phyloP scores from a whole-genome alignment of 2,329 filamentous ascomycete genomes.

The Sarocladiaceae sp. region DNA sequence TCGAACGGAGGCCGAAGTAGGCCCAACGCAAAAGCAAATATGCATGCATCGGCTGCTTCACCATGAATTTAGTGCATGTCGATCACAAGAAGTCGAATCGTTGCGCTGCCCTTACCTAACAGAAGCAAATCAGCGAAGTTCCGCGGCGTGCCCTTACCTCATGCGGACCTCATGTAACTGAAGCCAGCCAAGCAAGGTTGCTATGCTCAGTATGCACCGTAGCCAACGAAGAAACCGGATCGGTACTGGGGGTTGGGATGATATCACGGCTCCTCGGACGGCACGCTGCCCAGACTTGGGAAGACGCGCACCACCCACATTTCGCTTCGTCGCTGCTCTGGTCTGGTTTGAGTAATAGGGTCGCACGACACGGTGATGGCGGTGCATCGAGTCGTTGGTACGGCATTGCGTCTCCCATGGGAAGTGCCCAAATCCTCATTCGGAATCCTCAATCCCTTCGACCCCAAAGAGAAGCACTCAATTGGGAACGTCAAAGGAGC shows the following conservation, averaged over 20 bases:
- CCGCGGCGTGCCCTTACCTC: neutral
- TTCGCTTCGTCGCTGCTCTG: no score
- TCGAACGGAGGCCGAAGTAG: neutral
- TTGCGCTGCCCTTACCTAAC: slow-evolving; percentile 5
- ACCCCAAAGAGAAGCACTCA: no score
- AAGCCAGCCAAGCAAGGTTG: neutral
- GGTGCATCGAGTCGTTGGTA: neutral
- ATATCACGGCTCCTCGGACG: neutral
- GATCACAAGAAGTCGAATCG: neutral
- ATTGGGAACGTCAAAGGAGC: neutral
- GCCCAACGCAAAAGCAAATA: neutral
- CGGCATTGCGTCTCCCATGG: no score
- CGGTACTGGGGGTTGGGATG: no score
- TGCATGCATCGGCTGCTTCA: neutral
- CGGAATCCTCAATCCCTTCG: no score
- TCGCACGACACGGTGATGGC: neutral
- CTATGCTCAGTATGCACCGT: neutral
- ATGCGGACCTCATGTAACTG: neutral
- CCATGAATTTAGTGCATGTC: neutral
- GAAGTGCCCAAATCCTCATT: no score
- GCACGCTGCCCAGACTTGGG: neutral
- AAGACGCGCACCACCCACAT: neutral
- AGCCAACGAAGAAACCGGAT: no score
- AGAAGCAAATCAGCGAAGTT: slow-evolving; percentile 2
- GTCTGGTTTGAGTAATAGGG: neutral